Percentiles rank a stretch among this genome's conserved stretches.
phyloP scores from a whole-genome alignment of 23 red algal species.

The Porphyridium purpureum region DNA sequence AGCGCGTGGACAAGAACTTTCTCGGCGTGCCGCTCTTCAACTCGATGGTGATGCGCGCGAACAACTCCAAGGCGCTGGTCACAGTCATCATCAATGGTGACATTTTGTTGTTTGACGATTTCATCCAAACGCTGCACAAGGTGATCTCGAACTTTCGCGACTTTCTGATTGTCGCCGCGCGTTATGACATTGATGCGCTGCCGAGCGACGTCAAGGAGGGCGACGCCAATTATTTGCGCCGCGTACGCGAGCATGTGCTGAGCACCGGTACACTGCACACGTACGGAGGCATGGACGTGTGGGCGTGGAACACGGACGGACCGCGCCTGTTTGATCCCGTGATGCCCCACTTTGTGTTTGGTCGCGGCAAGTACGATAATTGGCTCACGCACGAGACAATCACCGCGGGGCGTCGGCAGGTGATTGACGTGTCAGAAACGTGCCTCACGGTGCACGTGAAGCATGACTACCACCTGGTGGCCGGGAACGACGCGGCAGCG shows the following conservation, averaged over 20 bases:
- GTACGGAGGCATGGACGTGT: constrained; percentile 98
- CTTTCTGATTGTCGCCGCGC: constrained; percentile 81
- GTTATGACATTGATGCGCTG: constrained; percentile 87
- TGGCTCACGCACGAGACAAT: constrained; percentile 97
- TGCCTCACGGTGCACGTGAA: constrained; percentile 70
- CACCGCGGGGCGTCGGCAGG: constrained; percentile 52
- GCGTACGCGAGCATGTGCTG: constrained; percentile 67
- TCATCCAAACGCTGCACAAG: constrained; percentile 62
- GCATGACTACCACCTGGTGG: constrained; percentile 86
- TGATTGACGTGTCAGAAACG: constrained; percentile 82
- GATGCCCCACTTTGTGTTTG: constrained; percentile 97
- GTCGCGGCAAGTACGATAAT: constrained; percentile 98
- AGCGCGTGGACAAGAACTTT: constrained; percentile 88
- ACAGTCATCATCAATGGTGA: constrained; percentile 92
- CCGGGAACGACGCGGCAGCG: not conserved
- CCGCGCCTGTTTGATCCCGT: constrained; percentile 57
- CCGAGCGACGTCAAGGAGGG: constrained; percentile 37
- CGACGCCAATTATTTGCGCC: constrained; percentile 35
- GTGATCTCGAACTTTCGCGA: constrained; percentile 60
- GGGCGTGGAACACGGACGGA: constrained; percentile 91
- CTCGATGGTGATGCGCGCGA: constrained; percentile 78
- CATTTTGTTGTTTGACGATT: constrained; percentile 76
- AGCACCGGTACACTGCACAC: constrained; percentile 85
- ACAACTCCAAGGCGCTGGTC: constrained; percentile 42
- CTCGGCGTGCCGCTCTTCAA: constrained; percentile 95